Base-by-base conservation (phyloP, 495 filamentous ascomycete species). In the Aspergillus biplanus region DNA sequence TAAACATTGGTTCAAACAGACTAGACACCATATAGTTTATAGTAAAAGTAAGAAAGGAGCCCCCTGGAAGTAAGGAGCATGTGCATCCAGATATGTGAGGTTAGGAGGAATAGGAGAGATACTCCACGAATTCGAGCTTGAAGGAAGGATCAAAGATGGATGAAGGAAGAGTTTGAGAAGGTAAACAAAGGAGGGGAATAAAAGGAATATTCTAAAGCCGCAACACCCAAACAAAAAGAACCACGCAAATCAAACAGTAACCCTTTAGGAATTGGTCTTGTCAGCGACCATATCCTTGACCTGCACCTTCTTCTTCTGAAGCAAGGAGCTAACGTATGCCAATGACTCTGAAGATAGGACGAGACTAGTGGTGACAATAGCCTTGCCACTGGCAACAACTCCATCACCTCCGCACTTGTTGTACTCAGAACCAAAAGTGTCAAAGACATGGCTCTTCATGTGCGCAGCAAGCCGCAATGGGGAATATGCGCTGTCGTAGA, bases 371-470 rank as follows among this genome's bases (percentile, higher is more conserved):
- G 86, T 87, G 65, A 97, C 76, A 13, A 89, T 72, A 3, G 93
- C 92, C 82, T 92, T 93, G 65, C 86, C 85, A 44, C 81, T 84
- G 12, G 87, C 86, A 32, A 90, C 75, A 47, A 90, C 58, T 44
- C 90, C 88, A 48, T 90, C 83, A 3, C 87, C 89, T 12, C 85
- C 86, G 44, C 86, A 87, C 77, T 91, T 93, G 78, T 89, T 89
- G 73, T 88, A 89, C 75, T 97, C 89, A 55, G 85, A 79, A 48
- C 83, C 79, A 73, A 91, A 97, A 58, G 88, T 85, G 53, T 84
- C 80, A 67, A 89, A 75, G 63, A 97, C 79, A 71, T 97, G 92
- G 62, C 87, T 82, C 78, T 89, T 92, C 66, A 87, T 86, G 64
- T 91, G 83, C n/a, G 76, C 78, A 11, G 83, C 86, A 54, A 92